These are phyloP conservation scores for Massarina eburnea DNA, from an alignment of 2,329 filamentous ascomycete genomes.

Conservation along the genomic window DNA sequence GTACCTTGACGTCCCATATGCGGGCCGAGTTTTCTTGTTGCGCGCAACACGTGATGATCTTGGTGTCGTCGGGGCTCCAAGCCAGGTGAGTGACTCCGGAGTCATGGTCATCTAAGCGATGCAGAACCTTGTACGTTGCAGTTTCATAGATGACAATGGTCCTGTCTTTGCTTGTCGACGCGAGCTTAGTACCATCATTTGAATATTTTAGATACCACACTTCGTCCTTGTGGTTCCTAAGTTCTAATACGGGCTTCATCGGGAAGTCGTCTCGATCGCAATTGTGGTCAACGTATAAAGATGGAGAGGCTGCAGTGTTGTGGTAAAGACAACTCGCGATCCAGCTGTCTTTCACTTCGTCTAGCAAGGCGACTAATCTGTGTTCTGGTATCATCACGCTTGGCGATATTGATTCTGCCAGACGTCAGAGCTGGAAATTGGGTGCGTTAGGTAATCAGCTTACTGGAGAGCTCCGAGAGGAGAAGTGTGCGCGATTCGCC, in stretches of 20 bases:
- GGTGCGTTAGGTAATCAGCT: constrained; percentile 31
- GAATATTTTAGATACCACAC: constrained; percentile 94
- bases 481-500: constrained; percentile 73
- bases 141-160: constrained; percentile 83
- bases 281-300: constrained; percentile 83
- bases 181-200: constrained; percentile 78
- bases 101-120: constrained; percentile 66
- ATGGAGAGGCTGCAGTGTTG: constrained; percentile 75
- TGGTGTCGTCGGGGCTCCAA: constrained; percentile 90
- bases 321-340: constrained; percentile 86
- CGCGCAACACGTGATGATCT: constrained; percentile 79
- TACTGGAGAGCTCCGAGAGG: constrained; percentile 82
- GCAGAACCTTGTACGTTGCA: constrained; percentile 64
- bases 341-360: constrained; percentile 82
- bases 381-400: constrained; percentile 96
- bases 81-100: constrained; percentile 78
- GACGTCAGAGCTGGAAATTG: constrained; percentile 13
- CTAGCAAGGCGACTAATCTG: constrained; percentile 76
- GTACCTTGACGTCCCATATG: constrained; percentile 65
- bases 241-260: constrained; percentile 66
- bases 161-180: constrained; percentile 76
- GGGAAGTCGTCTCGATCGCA: constrained; percentile 84
- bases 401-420: constrained; percentile 81
- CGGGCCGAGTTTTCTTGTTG: constrained; percentile 66
- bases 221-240: constrained; percentile 75